Percentiles rank a stretch among this genome's conserved stretches.
Conservation (phyloP, 371 early-diverging fungal species). For the Parasitella parasitica region DNA sequence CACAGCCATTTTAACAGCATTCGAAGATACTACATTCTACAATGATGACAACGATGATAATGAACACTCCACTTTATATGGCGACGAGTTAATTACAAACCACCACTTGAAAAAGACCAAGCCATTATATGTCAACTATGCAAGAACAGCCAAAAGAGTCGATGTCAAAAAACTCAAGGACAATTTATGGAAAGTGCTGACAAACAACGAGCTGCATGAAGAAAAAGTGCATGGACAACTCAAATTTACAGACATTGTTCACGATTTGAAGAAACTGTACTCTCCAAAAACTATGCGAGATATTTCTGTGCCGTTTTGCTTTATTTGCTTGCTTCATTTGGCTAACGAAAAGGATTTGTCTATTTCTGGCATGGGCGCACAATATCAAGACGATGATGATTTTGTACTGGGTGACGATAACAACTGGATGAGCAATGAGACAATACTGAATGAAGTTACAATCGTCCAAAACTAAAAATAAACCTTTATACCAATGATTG, state of each 20-base stretch:
- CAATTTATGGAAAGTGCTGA: conserved; percentile 82
- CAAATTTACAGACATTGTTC: conserved; percentile 72
- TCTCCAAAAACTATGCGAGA: conserved; percentile 78
- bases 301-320: conserved; percentile 94
- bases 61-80: conserved; percentile 30
- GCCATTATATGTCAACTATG: conserved; percentile 78
- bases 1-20: conserved; percentile 22
- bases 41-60: conserved; percentile 29
- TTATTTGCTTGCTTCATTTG: conserved; percentile 94
- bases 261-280: conserved; percentile 70
- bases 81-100: conserved; percentile 40
- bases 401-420: conserved; percentile 42
- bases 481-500: not conserved
- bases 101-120: conserved; percentile 60
- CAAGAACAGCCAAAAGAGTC: conserved; percentile 87
- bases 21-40: conserved; percentile 36
- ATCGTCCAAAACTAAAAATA: conserved; percentile 29
- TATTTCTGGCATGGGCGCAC: conserved; percentile 12
- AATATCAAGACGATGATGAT: conserved; percentile 27
- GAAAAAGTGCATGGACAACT: conserved; percentile 54
- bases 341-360: conserved; percentile 90
- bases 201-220: conserved; percentile 10
- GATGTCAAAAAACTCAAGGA: conserved; percentile 95
- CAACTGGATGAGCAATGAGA: conserved; percentile 27
- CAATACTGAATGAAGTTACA: conserved; percentile 35